Percentiles rank a stretch among this genome's conserved stretches.
These are phyloP conservation scores for Citrus unshiu DNA, from an alignment of 345 rosid genomes.

Conservation along the genomic window DNA sequence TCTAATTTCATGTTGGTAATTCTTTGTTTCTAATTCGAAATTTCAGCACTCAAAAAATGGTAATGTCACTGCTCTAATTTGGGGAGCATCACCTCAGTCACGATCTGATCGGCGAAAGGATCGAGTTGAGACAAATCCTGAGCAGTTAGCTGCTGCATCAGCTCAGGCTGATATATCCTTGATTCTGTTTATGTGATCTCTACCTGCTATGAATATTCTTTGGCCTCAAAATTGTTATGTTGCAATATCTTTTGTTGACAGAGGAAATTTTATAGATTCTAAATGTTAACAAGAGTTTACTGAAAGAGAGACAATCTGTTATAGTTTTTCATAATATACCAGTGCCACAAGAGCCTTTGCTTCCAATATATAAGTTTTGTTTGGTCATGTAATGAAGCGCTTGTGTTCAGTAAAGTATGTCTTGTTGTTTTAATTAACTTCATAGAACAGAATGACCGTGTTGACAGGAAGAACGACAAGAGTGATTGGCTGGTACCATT, in stretches of 20 bases:
- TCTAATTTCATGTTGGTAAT: not conserved
- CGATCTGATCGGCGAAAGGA: conserved; percentile 94
- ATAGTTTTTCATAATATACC: too few species aligned
- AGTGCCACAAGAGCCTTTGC: not conserved
- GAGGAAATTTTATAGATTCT: not conserved
- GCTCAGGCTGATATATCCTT: conserved; percentile 99
- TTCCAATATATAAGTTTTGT: not conserved
- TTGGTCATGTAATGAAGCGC: not conserved
- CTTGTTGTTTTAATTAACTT: conserved; percentile 31
- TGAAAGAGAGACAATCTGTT: too few species aligned
- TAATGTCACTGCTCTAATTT: conserved; percentile 72
- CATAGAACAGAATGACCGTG: conserved; percentile 73
- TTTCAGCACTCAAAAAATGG: conserved; percentile 72
- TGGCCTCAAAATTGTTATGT: not conserved
- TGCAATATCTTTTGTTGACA: not conserved
- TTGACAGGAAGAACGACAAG: conserved; percentile 83
- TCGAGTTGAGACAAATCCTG: conserved; percentile 97
- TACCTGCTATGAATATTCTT: not conserved
- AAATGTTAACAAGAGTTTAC: not conserved
- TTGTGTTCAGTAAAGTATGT: not conserved
- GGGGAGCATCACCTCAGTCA: conserved; percentile 99
- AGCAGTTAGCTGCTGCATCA: conserved; percentile 98
- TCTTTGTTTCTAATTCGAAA: conserved; percentile 19
- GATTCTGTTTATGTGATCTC: conserved; percentile 4
- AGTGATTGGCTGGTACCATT: conserved; percentile 99